Conservation (phyloP, 192 early-diverging fungal species). For the Phycomyces nitens region DNA sequence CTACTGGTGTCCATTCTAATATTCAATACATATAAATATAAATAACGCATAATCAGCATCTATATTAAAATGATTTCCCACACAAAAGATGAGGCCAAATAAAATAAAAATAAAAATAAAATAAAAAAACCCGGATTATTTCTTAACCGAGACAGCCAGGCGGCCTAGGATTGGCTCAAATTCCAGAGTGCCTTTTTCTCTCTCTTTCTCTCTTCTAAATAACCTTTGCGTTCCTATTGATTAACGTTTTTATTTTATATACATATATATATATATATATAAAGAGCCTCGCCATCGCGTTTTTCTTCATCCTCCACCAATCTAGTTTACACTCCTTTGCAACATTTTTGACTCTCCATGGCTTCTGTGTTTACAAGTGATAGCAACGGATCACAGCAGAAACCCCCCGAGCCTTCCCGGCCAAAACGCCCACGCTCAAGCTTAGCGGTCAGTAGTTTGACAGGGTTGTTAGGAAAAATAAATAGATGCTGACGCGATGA, state of each 20-base stretch:
- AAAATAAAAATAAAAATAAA: too few species aligned
- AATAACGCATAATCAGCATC: too few species aligned
- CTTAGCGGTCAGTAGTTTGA: slow-evolving; percentile 29
- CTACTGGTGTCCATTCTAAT: too few species aligned
- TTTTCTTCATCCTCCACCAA: too few species aligned
- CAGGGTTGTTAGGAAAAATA: background rate
- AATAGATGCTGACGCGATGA: slow-evolving; percentile 10
- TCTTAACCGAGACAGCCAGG: too few species aligned
- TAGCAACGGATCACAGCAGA: slow-evolving; percentile 20
- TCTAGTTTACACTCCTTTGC: background rate
- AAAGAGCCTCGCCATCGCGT: too few species aligned
- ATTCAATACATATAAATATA: too few species aligned
- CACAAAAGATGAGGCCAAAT: too few species aligned
- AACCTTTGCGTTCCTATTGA: background rate
- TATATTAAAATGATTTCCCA: too few species aligned
- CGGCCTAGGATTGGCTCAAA: background rate
- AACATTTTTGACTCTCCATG: slow-evolving; percentile 3
- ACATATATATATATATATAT: too few species aligned
- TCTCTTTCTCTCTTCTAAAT: slow-evolving; percentile 3
- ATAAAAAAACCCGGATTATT: too few species aligned
- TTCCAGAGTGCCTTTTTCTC: slow-evolving; percentile 4
- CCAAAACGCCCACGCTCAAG: slow-evolving; percentile 38
- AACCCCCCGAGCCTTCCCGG: slow-evolving; percentile 24
- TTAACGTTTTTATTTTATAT: too few species aligned
- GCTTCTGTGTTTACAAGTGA: slow-evolving; percentile 16